A percentile compares a stretch with the other conserved stretches of the same genome.
These are phyloP conservation scores for Plasmodium gonderi DNA, from an alignment of 169 alveolate genomes.

Conservation along the genomic window DNA sequence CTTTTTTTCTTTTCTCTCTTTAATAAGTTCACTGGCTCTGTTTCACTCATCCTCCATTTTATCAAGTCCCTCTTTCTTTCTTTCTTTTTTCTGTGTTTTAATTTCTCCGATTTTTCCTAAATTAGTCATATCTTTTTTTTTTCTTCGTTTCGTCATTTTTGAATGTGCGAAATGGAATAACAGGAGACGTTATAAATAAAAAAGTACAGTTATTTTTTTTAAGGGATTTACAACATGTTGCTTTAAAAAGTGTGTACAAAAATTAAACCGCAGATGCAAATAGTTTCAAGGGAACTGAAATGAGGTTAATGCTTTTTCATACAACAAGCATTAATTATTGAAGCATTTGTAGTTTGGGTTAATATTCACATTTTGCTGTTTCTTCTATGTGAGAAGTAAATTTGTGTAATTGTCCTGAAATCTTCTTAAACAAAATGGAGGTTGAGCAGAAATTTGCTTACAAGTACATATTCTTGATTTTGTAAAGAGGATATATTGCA, in stretches of 20 bases:
- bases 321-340: background rate
- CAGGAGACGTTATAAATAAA: background rate
- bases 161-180: background rate
- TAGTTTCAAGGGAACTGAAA: background rate
- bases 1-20: background rate
- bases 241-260: background rate
- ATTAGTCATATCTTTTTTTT: background rate
- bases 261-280: background rate
- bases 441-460: background rate
- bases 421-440: slow-evolving; percentile 9
- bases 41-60: background rate
- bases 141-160: background rate
- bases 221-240: background rate
- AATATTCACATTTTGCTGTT: background rate
- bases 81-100: background rate
- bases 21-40: background rate
- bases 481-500: background rate
- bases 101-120: background rate
- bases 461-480: background rate
- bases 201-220: background rate
- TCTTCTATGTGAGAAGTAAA: background rate
- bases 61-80: background rate
- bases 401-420: background rate
- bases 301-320: background rate
- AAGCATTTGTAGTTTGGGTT: background rate